These are phyloP conservation scores for Scedosporium apiospermum DNA, from an alignment of 2,329 filamentous ascomycete species.

Conservation along the genomic window DNA sequence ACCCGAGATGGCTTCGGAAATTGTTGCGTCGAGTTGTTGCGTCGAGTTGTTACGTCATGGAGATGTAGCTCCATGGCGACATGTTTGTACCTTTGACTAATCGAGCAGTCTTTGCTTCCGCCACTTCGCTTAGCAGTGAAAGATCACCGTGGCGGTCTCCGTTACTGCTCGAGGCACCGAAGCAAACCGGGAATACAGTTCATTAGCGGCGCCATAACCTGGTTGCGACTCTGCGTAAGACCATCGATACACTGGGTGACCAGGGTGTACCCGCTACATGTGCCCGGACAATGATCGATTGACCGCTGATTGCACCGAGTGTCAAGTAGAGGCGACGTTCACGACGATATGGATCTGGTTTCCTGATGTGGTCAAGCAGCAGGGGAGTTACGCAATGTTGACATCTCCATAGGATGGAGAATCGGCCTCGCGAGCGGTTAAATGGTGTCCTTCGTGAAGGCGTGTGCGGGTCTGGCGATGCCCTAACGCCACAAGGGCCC, in stretches of 20 bases:
- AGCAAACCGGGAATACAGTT: too few relatives aligned
- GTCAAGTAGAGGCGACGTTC: not conserved
- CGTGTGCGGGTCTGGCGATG: not conserved
- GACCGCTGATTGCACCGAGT: not conserved
- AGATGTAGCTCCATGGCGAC: not conserved
- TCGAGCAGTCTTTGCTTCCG: too few relatives aligned
- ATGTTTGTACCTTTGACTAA: not conserved
- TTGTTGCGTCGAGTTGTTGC: not conserved
- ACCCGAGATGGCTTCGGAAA: not conserved
- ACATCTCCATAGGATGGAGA: not conserved
- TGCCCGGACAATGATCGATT: too few relatives aligned
- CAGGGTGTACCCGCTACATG: too few relatives aligned
- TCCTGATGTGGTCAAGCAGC: not conserved
- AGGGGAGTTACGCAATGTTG: not conserved
- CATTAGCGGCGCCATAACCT: too few relatives aligned
- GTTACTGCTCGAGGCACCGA: too few relatives aligned
- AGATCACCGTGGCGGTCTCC: too few relatives aligned
- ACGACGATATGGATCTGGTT: not conserved
- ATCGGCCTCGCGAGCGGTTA: not conserved
- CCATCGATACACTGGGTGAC: too few relatives aligned
- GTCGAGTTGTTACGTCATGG: not conserved
- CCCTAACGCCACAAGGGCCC: not conserved
- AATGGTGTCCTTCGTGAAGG: not conserved
- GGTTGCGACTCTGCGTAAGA: too few relatives aligned
- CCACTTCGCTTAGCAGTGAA: too few relatives aligned